These are phyloP conservation scores for Vararia minispora DNA, from an alignment of 768 basidiomycete genomes.

Conservation along the genomic window DNA sequence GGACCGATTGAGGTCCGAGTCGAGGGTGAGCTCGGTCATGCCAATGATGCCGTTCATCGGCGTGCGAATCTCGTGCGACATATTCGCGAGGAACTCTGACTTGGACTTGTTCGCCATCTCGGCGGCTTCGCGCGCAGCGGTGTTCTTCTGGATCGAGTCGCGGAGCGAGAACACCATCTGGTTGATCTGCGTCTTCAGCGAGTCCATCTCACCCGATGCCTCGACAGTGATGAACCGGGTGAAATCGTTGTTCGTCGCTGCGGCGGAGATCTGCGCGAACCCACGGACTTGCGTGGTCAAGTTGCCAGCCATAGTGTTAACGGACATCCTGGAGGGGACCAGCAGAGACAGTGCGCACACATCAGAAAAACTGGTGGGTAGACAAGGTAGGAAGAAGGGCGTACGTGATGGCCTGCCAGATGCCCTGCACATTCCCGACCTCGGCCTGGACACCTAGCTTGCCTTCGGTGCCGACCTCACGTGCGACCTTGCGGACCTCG, in stretches of 20 bases:
- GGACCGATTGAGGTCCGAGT: slow-evolving; percentile 87
- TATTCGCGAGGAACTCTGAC: slow-evolving; percentile 97
- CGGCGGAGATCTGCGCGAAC: slow-evolving; percentile 96
- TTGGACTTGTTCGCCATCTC: slow-evolving; percentile 97
- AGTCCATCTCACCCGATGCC: slow-evolving; percentile 98
- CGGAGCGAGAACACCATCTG: slow-evolving; percentile 98
- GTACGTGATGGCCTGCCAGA: slow-evolving; percentile 98
- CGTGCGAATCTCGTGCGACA: slow-evolving; percentile 97
- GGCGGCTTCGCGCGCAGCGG: slow-evolving; percentile 91
- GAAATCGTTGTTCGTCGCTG: slow-evolving; percentile 98
- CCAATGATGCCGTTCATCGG: slow-evolving; percentile 99
- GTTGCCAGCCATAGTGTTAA: slow-evolving; percentile 96
- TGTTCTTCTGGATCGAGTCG: slow-evolving; percentile 97
- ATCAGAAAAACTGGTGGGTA: slow-evolving; percentile 6
- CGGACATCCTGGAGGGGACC: slow-evolving; percentile 54
- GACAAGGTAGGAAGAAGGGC: slow-evolving; percentile 19
- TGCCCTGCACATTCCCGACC: slow-evolving; percentile 92
- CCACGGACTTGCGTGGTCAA: slow-evolving; percentile 98
- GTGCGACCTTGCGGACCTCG: slow-evolving; percentile 89
- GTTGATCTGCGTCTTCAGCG: slow-evolving; percentile 96
- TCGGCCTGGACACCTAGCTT: slow-evolving; percentile 97
- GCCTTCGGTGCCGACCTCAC: slow-evolving; percentile 98
- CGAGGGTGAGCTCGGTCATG: slow-evolving; percentile 97
- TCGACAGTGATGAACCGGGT: slow-evolving; percentile 99
- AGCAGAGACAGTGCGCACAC: slow-evolving; percentile 12